A percentile compares a stretch with the other conserved stretches of the same genome.
Evolutionary conservation across 352 stramenopile genomes (phyloP).

Genomic region (Thalassiosira pacifica): DNA sequence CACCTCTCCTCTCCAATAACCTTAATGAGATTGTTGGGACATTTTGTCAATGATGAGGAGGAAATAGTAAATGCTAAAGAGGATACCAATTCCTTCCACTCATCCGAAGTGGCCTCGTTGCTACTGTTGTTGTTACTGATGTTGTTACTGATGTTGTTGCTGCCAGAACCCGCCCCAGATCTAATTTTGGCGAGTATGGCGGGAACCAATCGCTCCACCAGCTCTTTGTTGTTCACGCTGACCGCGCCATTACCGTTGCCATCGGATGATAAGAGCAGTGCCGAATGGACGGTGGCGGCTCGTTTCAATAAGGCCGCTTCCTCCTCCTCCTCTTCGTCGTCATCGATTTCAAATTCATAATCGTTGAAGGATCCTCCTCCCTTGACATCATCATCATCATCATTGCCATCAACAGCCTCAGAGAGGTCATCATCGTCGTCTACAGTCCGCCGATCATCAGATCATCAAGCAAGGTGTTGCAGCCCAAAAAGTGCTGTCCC

Average conservation of each 20-base stretch:
- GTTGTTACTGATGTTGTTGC: no score
- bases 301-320: constrained; percentile 51
- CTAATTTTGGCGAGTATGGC: constrained; percentile 15
- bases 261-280: constrained; percentile 43
- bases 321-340: constrained; percentile 31
- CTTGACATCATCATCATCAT: constrained; percentile 10
- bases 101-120: constrained; percentile 1
- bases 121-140: no score
- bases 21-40: no score
- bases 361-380: no score
- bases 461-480: no score
- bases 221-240: no score
- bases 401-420: neutral
- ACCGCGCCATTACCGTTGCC: neutral
- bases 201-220: constrained; percentile 9
- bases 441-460: no score
- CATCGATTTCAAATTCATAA: constrained; percentile 2
- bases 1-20: constrained; percentile 11
- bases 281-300: constrained; percentile 47
- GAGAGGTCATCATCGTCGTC: neutral
- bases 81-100: neutral
- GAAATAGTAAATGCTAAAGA: constrained; percentile 21
- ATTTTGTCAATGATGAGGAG: constrained; percentile 14
- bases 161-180: no score
- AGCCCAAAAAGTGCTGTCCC: no score